phyloP scores from a whole-genome alignment of 805 yeast species.

The Pichia thaimueangensis region DNA sequence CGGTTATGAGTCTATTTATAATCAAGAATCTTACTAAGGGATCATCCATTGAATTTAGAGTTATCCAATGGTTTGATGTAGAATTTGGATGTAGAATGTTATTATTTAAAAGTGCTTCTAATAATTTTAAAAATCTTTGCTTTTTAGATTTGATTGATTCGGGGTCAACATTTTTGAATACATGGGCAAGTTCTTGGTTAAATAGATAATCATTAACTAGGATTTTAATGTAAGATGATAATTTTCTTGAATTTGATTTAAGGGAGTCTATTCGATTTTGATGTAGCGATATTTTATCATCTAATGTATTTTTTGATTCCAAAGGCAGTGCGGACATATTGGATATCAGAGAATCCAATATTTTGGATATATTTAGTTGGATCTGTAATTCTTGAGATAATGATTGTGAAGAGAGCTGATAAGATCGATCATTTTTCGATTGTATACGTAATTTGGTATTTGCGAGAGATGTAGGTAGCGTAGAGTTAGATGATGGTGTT shows the following conservation, averaged over 20 bases:
- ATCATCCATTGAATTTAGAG: slow-evolving; percentile 29
- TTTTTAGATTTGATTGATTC: slow-evolving; percentile 18
- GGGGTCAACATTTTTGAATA: slow-evolving; percentile 17
- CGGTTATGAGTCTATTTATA: slow-evolving; percentile 23
- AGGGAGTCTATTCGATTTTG: slow-evolving; percentile 15
- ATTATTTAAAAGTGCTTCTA: slow-evolving; percentile 29
- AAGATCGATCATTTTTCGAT: neutral
- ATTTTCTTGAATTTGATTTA: slow-evolving; percentile 17
- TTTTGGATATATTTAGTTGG: neutral
- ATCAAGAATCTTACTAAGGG: slow-evolving; percentile 29
- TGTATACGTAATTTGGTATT: neutral
- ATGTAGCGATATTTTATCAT: too few relatives aligned
- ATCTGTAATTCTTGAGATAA: neutral
- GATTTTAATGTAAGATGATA: slow-evolving; percentile 22
- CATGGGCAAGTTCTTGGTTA: slow-evolving; percentile 18
- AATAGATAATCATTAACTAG: slow-evolving; percentile 26
- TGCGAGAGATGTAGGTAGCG: neutral
- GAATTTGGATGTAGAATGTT: slow-evolving; percentile 10
- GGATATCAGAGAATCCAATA: too few relatives aligned
- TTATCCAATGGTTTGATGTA: slow-evolving; percentile 10
- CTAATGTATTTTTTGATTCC: too few relatives aligned
- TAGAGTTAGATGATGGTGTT: neutral
- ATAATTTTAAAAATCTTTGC: slow-evolving; percentile 21
- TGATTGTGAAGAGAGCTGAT: neutral
- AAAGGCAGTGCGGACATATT: too few relatives aligned